Evolutionary conservation across 768 basidiomycete species (phyloP).

Genomic region (Lactarius pseudohatsudake): DNA sequence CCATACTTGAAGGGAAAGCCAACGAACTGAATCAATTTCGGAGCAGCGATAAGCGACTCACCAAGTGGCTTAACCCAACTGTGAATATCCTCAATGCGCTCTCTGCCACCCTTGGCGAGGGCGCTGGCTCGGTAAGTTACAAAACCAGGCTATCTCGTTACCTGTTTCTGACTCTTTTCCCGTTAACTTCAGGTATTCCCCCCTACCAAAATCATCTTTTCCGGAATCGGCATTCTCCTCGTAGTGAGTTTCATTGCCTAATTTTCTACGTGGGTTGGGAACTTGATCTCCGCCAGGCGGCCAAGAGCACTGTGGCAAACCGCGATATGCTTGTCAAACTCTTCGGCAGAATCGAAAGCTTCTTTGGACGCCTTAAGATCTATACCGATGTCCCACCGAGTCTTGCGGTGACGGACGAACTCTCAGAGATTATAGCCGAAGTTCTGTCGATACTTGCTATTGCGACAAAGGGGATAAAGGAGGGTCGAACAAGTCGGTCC

Average conservation of each 20-base stretch:
- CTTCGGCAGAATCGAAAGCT: background rate
- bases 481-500: background rate
- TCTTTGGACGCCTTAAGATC: background rate
- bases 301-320: background rate
- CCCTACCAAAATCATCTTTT: background rate
- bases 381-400: background rate
- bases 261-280: background rate
- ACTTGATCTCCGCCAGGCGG: background rate
- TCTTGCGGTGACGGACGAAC: background rate
- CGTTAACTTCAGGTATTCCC: too few relatives aligned
- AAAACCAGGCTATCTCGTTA: too few relatives aligned
- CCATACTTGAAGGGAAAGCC: too few relatives aligned
- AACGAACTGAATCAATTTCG: too few relatives aligned
- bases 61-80: too few relatives aligned
- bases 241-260: background rate
- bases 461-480: background rate
- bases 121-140: too few relatives aligned
- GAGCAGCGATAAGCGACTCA: too few relatives aligned
- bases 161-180: too few relatives aligned
- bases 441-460: background rate
- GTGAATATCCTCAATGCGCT: too few relatives aligned
- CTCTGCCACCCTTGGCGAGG: too few relatives aligned
- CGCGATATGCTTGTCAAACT: background rate
- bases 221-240: background rate
- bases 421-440: background rate